These are phyloP conservation scores for Camellia oleifera DNA, from an alignment of 179 eudicot species.

Conservation along the genomic window DNA sequence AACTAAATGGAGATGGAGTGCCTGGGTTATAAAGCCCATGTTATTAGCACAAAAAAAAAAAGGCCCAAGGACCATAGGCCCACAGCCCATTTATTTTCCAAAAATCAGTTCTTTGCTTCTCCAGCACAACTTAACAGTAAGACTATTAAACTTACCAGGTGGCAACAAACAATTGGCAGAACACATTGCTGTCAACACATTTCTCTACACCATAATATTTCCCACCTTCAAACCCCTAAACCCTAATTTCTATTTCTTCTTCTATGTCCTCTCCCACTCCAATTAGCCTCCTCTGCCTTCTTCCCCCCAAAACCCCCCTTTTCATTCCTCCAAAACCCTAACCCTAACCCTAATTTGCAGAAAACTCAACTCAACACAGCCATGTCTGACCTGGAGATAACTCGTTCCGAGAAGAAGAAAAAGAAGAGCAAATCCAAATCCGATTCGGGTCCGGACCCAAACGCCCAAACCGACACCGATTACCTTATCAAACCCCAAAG, in stretches of 20 bases:
- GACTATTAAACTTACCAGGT: neutral
- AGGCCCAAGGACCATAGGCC: too few relatives aligned
- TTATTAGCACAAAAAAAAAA: too few relatives aligned
- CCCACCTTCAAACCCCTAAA: conserved; percentile 17
- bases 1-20: too few relatives aligned
- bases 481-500: conserved; percentile 68
- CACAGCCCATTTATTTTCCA: too few relatives aligned
- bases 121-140: too few relatives aligned
- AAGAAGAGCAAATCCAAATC: conserved; percentile 46
- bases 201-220: neutral
- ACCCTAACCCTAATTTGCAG: too few relatives aligned
- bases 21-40: too few relatives aligned
- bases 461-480: conserved; percentile 22
- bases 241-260: neutral
- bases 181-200: too few relatives aligned
- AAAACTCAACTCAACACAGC: conserved; percentile 4
- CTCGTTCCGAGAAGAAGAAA: conserved; percentile 60
- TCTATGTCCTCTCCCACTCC: neutral
- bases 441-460: neutral
- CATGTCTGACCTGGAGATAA: conserved; percentile 51
- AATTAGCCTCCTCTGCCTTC: neutral
- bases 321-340: neutral
- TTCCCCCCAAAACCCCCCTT: neutral
- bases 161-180: neutral
- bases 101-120: too few relatives aligned